phyloP scores from a whole-genome alignment of 345 rosid species.

The Lepidium aucheri region DNA sequence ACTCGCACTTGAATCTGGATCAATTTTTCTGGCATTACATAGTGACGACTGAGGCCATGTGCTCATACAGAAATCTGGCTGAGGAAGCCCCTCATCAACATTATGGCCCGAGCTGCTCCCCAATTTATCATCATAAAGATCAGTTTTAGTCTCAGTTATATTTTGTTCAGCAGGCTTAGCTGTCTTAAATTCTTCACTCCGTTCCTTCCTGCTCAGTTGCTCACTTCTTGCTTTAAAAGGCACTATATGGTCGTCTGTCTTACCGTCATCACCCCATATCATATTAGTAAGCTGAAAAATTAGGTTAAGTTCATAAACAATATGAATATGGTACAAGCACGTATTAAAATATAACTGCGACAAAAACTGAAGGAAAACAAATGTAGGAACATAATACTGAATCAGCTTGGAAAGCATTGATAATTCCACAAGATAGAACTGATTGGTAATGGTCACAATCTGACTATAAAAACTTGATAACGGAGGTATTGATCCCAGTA shows the following conservation, averaged over 20 bases:
- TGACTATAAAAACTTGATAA: neutral
- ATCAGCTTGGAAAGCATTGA: neutral
- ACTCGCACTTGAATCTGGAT: constrained; percentile 40
- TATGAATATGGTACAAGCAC: constrained; percentile 7
- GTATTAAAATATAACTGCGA: constrained; percentile 1
- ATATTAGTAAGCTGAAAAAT: constrained; percentile 67
- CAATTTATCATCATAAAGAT: constrained; percentile 33
- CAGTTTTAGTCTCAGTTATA: constrained; percentile 29
- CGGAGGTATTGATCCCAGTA: neutral
- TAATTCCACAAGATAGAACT: neutral
- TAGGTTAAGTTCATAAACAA: neutral
- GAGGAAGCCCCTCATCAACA: constrained; percentile 34
- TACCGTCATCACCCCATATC: constrained; percentile 78
- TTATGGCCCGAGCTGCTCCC: constrained; percentile 36
- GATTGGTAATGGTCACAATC: neutral
- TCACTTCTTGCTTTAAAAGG: constrained; percentile 51
- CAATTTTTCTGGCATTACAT: constrained; percentile 36
- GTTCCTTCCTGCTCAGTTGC: constrained; percentile 41
- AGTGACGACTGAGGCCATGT: constrained; percentile 49
- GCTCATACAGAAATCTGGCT: constrained; percentile 40
- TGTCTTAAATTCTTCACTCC: constrained; percentile 35
- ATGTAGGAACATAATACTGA: neutral
- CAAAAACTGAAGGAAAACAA: neutral
- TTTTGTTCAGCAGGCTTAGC: constrained; percentile 39
- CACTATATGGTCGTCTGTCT: constrained; percentile 68